Conservation (phyloP, 2,329 filamentous ascomycete genomes). For the Apiospora kogelbergensis region DNA sequence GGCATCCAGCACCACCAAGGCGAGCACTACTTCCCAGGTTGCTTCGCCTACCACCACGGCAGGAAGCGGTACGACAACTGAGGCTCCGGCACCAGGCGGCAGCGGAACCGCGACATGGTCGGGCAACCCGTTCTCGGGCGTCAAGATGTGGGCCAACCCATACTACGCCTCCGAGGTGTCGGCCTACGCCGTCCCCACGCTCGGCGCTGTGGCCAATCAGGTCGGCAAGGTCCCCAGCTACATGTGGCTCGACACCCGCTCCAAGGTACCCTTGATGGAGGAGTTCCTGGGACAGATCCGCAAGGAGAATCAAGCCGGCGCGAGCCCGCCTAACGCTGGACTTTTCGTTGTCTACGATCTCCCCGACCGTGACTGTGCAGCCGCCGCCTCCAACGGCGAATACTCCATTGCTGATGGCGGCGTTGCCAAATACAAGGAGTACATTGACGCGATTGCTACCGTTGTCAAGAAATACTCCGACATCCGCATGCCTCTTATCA, state of each 20-base stretch:
- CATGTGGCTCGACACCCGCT: constrained; percentile 53
- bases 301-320: constrained; percentile 37
- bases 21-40: constrained; percentile 1
- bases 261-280: constrained; percentile 47
- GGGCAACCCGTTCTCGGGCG: constrained; percentile 56
- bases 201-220: constrained; percentile 54
- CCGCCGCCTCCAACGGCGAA: constrained; percentile 58
- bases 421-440: constrained; percentile 53
- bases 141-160: constrained; percentile 52
- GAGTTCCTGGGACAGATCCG: constrained; percentile 45
- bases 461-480: constrained; percentile 44
- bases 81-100: constrained; percentile 26
- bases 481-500: constrained; percentile 42
- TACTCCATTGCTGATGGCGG: constrained; percentile 50
- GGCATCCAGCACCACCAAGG: constrained; percentile 34
- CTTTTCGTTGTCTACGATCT: constrained; percentile 58
- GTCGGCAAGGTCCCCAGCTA: constrained; percentile 54
- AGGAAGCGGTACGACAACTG: constrained; percentile 23
- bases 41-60: constrained; percentile 10
- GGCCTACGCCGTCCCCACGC: constrained; percentile 58
- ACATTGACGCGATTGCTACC: constrained; percentile 49
- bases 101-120: constrained; percentile 41
- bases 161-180: constrained; percentile 57
- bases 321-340: constrained; percentile 42
- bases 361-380: constrained; percentile 58